phyloP scores from a whole-genome alignment of 2,329 filamentous ascomycete genomes.

The Microsporum audouinii region DNA sequence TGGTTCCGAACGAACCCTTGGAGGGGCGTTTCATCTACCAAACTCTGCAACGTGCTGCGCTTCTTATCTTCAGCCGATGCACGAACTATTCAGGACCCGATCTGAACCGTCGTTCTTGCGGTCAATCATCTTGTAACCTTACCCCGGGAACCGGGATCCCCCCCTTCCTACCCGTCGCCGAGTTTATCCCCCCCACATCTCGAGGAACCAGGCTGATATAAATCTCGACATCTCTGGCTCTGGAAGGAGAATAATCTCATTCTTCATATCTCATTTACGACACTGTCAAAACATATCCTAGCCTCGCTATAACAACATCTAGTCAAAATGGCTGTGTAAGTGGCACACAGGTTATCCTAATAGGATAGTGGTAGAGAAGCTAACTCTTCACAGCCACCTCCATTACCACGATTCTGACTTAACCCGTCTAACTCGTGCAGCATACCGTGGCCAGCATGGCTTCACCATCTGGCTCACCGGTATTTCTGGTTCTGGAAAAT shows the following conservation, averaged over 20 bases:
- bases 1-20: not conserved
- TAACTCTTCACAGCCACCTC: conserved; percentile 30
- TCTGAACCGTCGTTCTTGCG: not conserved
- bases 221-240: not conserved
- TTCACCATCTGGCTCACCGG: conserved; percentile 98
- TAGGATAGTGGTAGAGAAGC: not conserved
- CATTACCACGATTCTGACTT: conserved; percentile 34
- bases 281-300: not conserved
- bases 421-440: conserved; percentile 32
- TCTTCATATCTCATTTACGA: not conserved
- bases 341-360: not conserved
- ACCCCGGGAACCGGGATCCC: not conserved
- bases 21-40: not conserved
- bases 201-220: not conserved
- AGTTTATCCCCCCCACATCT: conserved; percentile 3
- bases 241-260: not conserved
- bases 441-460: conserved; percentile 64
- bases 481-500: conserved; percentile 91
- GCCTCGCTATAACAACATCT: not conserved
- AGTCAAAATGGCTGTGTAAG: conserved; percentile 11
- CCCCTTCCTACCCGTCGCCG: not conserved
- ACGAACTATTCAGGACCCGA: not conserved
- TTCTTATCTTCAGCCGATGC: not conserved
- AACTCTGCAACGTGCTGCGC: not conserved
- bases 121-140: not conserved